Percentiles rank a stretch among this genome's conserved stretches.
These are phyloP conservation scores for Jacaranda copaia DNA, from an alignment of 257 asterid species.

Conservation along the genomic window DNA sequence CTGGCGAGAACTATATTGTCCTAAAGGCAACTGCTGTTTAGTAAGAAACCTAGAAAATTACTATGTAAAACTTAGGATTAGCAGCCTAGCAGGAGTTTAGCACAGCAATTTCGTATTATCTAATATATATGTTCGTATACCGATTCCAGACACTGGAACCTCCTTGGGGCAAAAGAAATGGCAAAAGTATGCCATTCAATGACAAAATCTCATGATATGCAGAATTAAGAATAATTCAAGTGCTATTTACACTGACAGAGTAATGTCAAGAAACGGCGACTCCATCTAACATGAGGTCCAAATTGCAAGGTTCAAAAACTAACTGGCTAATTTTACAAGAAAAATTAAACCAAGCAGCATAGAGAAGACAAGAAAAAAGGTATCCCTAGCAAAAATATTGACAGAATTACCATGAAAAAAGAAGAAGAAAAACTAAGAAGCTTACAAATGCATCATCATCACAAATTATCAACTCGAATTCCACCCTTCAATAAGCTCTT, in stretches of 20 bases:
- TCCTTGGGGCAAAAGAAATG: no score
- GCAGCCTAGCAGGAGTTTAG: not conserved
- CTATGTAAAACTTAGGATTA: not conserved
- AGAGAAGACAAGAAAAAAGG: constrained; percentile 1
- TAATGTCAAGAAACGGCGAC: no score
- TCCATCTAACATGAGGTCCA: not conserved
- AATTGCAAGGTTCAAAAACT: not conserved
- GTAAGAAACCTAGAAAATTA: not conserved
- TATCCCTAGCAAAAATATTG: not conserved
- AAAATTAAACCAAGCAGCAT: not conserved
- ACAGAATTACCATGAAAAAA: not conserved
- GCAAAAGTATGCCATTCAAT: no score
- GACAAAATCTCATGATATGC: no score
- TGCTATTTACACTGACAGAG: no score
- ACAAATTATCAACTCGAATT: constrained; percentile 6
- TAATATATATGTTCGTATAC: not conserved
- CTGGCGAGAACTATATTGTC: not conserved
- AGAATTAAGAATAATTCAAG: no score
- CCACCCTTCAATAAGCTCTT: not conserved
- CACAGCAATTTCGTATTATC: not conserved
- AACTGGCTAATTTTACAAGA: not conserved
- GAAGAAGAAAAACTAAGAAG: not conserved
- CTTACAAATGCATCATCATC: constrained; percentile 15
- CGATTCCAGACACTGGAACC: no score
- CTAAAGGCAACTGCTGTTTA: not conserved